Base-by-base conservation (phyloP, 768 basidiomycete genomes). In the Leucogyrophana mollusca region DNA sequence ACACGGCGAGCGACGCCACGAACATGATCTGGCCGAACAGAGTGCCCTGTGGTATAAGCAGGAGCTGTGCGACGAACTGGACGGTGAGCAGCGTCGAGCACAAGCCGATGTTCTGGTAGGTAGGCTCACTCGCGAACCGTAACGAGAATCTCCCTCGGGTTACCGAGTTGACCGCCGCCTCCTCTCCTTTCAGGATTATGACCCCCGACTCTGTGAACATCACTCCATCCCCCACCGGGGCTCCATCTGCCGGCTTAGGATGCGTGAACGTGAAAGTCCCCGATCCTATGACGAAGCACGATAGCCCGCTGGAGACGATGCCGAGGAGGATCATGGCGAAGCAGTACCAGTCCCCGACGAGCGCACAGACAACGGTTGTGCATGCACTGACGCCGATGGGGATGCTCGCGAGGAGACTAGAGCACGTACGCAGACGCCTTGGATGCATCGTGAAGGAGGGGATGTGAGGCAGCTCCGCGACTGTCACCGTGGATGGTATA, bases 21-120 rank as follows among this genome's bases (percentile, higher is more conserved):
- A 70, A 68, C 62, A 70, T 59, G 43, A 67, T 47, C 40, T 70
- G 68, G 11, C 68, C 65, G 11, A 69, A 64, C 10, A 65, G 52
- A 2, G 44, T 46, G 14, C 58, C 61, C 48, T 65, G 68, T 2
- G 68, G 63, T 23, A 66, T 49, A 34, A 69, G 54, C 27, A 68
- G 42, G 13, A 68, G 57, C 32, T 68, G 68, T 3, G 45, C n/a
- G 9, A 68, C 24, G 54, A 58, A 65, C 33, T 68, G 62, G 18
- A 46, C 4, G n/a, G 58, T 54, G 23, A 67, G 60, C 3, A 65
- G 47, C 27, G 65, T 36, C 0, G 63, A 60, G 32, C 57, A 59
- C 9, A 58, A n/a, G 2, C 60, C 60, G 25, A 66, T 52, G 17
- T 40, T 34, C 10, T 38, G 27, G 36, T 48, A 51, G 22, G 37